Conservation (phyloP, 768 basidiomycete genomes). For the Leucocoprinus sp. region DNA sequence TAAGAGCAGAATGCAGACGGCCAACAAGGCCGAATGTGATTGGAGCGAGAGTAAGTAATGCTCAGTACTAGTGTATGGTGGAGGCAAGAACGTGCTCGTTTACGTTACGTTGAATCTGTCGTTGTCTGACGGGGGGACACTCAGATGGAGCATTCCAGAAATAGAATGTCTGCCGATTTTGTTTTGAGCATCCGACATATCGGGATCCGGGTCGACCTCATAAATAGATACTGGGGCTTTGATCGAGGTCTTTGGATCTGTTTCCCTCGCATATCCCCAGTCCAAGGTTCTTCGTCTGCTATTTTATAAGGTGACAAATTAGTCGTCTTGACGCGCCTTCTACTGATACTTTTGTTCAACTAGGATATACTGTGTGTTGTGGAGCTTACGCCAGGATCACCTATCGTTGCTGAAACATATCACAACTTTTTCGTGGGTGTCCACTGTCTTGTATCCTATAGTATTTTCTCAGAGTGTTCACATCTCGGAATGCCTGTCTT, state of each 20-base stretch:
- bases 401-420: slow-evolving; percentile 2
- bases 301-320: background rate
- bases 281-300: background rate
- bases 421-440: background rate
- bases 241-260: background rate
- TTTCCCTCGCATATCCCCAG: no score
- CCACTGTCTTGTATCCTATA: background rate
- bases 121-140: no score
- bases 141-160: no score
- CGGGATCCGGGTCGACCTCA: slow-evolving; percentile 9
- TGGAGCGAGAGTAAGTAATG: background rate
- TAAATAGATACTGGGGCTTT: slow-evolving; percentile 1
- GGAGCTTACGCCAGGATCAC: background rate
- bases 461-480: background rate
- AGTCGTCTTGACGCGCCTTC: background rate
- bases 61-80: background rate
- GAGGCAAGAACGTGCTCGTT: background rate
- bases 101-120: no score
- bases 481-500: background rate
- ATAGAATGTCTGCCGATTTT: no score
- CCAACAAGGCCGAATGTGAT: slow-evolving; percentile 1
- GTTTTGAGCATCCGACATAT: slow-evolving; percentile 9
- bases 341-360: slow-evolving; percentile 1
- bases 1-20: slow-evolving; percentile 11
- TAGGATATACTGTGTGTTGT: slow-evolving; percentile 4